Evolutionary conservation across 192 early-diverging fungal species (phyloP), one percentile per base, ranked within the genome.

Genomic region (Podochytrium sp.): DNA sequence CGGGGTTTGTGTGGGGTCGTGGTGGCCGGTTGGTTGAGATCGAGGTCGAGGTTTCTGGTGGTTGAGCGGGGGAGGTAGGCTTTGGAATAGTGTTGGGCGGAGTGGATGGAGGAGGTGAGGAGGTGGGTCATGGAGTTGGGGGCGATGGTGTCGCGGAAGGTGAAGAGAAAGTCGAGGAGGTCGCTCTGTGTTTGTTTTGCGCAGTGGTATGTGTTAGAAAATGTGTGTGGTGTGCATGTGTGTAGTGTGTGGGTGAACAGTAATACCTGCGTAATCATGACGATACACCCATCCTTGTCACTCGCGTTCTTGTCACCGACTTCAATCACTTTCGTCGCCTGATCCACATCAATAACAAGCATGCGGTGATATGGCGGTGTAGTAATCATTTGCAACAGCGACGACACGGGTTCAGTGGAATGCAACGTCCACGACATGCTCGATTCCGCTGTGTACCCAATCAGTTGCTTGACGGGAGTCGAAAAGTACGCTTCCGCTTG

Each of bases 281-380:
- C 63, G 27, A 77, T 71, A 20, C 51, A 69, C 1, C 40, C 35
- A 18, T 47, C 42, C 7, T 33, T 2, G 5, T 35, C 40, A n/a
- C n/a, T n/a, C 1, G 29, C 7, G 20, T 53, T 38, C 23, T 69
- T 38, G 5, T 37, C 33, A 3, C 55, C 66, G 3, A 56, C 16
- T 12, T 63, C 71, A 3, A 42, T 65, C 1, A 42, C n/a, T 37
- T 62, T 69, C 30, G 71, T 43, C 0, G 47, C 53, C 25, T 47
- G 16, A 29, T 79, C 78, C 23, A 80, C 80, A 49, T 84, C 81
- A 56, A 84, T 67, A 33, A 87, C 61, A 4, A 87, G 69, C n/a
- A 77, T 73, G 16, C 85, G 79, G 58, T 87, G 85, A 49, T 80
- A 80, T 5, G 66, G 50, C 1, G 47, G 73, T 1, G 69, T 64